Base-by-base conservation (phyloP, 2,329 filamentous ascomycete species). In the Ceratocystis lukuohia region DNA sequence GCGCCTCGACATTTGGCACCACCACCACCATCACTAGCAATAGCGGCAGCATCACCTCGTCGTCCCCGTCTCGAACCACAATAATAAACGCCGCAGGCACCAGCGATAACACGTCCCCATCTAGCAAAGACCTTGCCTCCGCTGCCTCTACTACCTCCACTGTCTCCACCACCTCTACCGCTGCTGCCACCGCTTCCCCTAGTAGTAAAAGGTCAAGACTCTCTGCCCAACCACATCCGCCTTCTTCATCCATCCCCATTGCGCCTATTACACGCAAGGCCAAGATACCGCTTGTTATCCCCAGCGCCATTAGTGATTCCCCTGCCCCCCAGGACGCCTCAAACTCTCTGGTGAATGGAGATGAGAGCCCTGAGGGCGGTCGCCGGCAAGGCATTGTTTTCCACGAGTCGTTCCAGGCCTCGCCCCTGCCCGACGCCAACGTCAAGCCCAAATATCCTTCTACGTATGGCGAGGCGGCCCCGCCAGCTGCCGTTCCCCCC, bases 351-450 rank as follows among this genome's bases (percentile, higher is more conserved):
- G 56, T 53, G 66, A 76, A 74, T 22, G 74, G 74, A 15, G 28
- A 59, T 59, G 56, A 59, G 8, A 20, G 56, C 20, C 69, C 37
- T 17, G 73, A 72, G 15, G 76, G 79, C 65, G 76, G 74, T 37
- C 75, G 83, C 66, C 78, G 84, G 46, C 82, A 84, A 71, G 84
- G 84, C 67, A 77, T 85, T 59, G 81, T 86, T 56, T 87, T 87
- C 71, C 79, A 83, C 69, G 84, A 86, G 66, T 74, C 78, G 33
- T 80, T 81, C 69, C 75, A 77, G 65, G 79, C 79, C 63, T 78
- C 82, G 10, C 77, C 80, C 68, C 81, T 83, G 65, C 78, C 76
- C 46, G 28, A 37, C 33, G 37, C 17, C 28, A 59, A 2, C 15
- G 6, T n/a, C 5, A 59, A 59, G 17, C 22, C 56, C 15, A 59